A percentile compares a stretch with the other conserved stretches of the same genome.
Evolutionary conservation across 139 green algal species (phyloP).

Genomic region (Tetradesmus lagerheimii): DNA sequence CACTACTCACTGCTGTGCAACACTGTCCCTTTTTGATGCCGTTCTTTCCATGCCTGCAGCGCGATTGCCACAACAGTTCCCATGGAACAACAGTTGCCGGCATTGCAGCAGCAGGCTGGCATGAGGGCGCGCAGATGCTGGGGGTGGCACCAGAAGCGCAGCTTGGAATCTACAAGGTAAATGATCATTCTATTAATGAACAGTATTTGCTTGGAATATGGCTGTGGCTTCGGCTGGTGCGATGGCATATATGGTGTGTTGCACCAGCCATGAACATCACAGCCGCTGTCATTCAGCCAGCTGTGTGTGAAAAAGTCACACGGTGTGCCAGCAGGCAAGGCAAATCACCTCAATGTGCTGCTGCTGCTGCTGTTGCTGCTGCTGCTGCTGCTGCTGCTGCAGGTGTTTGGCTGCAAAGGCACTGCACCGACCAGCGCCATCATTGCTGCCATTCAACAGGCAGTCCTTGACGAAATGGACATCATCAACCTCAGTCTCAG

Average conservation of each 20-base stretch:
- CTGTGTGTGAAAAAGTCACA: too few species aligned
- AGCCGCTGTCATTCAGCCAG: too few species aligned
- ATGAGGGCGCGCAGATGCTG: conserved; percentile 3
- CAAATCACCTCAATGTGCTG: too few species aligned
- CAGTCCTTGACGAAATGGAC: conserved; percentile 35
- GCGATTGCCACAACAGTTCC: conserved; percentile 6
- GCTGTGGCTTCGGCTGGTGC: too few species aligned
- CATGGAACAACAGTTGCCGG: conserved; percentile 34
- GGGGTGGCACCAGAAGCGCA: conserved; percentile 17
- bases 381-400: background rate
- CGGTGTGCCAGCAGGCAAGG: too few species aligned
- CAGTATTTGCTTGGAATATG: too few species aligned
- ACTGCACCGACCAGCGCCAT: conserved; percentile 20
- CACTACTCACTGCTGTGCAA: too few species aligned
- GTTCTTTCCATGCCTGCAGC: background rate
- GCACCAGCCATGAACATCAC: too few species aligned
- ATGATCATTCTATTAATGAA: too few species aligned
- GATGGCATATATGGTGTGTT: too few species aligned
- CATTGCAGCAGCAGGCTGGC: conserved; percentile 25
- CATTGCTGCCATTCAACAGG: conserved; percentile 37
- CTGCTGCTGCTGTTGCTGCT: background rate
- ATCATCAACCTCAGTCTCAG: conserved; percentile 33
- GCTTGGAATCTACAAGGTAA: conserved; percentile 10
- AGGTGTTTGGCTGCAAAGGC: conserved; percentile 31
- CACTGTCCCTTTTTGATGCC: background rate